Base-by-base conservation (phyloP, 1,284 basidiomycete species). In the Hortiboletus rubellus region DNA sequence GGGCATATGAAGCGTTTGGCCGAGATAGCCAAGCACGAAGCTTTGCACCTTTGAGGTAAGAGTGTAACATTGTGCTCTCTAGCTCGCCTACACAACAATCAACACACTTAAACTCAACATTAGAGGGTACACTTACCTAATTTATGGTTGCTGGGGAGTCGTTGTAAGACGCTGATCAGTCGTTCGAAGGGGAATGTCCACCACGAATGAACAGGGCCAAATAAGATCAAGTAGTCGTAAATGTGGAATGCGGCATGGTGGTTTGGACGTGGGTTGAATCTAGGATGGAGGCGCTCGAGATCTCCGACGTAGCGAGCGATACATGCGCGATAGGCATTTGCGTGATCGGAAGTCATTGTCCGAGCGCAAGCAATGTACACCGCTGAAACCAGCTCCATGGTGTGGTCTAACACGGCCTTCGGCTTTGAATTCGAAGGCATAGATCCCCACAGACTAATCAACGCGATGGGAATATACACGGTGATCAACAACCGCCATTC, bases 131-230 rank as follows among this genome's bases (percentile, higher is more conserved):
- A 2, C 64, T 51, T 55, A 74, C 73, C 71, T 34, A 62, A 37
- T 46, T 72, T 70, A 37, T 63, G 52, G 52, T 78, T 78, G 2
- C 65, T 76, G 9, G 69, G 68, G 15, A 70, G 54, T 3, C 48
- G 43, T 47, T 77, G 76, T 7, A 77, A 60, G 7, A 70, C 57
- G 15, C 70, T 65, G 30, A 76, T 78, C 27, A 72, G 66, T 0
- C 66, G 57, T 45, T 79, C 68, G 17, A 71, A 77, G 9, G 66
- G 65, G 17, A 71, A 74, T 1, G 69, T 66, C 43, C 74, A 65
- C 57, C 71, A 70, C 0, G 72, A 60, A 54, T 77, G 74, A 1
- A 70, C 64, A 1, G 76, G 77, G 0, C 76, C 72, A 51, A 75
- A 77, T 1, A 60, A 54, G 1, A 55, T 14, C 0, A 76, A 55